Percentiles rank a stretch among this genome's conserved stretches.
These are phyloP conservation scores for Populus simonii DNA, from an alignment of 345 rosid genomes.

Conservation along the genomic window DNA sequence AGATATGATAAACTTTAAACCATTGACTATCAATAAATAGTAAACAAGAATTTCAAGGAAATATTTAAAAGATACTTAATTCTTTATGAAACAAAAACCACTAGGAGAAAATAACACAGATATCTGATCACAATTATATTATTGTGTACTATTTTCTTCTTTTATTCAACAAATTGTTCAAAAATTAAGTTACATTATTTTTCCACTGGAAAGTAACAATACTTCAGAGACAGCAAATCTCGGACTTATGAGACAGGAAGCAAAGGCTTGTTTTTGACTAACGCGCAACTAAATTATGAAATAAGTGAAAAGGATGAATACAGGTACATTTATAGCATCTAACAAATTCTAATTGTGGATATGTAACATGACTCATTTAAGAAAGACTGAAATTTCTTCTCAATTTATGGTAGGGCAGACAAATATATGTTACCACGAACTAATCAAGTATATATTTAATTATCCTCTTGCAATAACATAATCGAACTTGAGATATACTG, in stretches of 20 bases:
- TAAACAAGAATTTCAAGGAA: not conserved
- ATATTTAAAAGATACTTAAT: not conserved
- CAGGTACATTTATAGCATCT: not conserved
- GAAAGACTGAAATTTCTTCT: not conserved
- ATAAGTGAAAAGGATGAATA: not conserved
- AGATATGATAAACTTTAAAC: not conserved
- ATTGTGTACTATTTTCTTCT: not conserved
- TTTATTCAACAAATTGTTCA: not conserved
- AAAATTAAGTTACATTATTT: not conserved
- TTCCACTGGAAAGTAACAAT: not conserved
- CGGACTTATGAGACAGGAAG: not conserved
- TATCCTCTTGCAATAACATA: not conserved
- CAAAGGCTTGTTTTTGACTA: not conserved
- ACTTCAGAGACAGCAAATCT: not conserved
- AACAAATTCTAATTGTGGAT: not conserved
- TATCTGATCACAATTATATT: not conserved
- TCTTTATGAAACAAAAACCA: not conserved
- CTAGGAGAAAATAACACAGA: not conserved
- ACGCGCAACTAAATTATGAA: not conserved
- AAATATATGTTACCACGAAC: not conserved
- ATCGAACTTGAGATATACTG: not conserved
- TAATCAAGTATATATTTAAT: not conserved
- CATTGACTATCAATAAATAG: conserved; percentile 1
- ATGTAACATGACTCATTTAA: not conserved
- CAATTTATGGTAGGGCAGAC: not conserved